These are phyloP conservation scores for Penicillium roqueforti DNA, from an alignment of 495 filamentous ascomycete species.

Conservation along the genomic window DNA sequence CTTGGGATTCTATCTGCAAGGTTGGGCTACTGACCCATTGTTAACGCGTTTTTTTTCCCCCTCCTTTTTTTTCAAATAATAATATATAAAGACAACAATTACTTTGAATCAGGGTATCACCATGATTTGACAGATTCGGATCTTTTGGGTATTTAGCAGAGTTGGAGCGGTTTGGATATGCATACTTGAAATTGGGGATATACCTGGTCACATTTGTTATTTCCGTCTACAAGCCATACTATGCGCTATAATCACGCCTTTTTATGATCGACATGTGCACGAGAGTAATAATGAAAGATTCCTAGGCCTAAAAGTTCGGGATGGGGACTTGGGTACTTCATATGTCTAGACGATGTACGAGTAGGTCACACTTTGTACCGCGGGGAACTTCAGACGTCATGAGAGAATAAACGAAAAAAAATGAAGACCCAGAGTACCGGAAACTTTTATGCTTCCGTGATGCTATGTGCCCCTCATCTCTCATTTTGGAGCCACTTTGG, in stretches of 20 bases:
- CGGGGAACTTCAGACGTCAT: background rate
- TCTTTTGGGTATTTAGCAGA: background rate
- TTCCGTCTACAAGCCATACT: background rate
- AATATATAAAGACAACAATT: background rate
- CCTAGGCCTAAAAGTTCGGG: background rate
- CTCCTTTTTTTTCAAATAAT: too few species aligned
- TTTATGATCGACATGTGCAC: background rate
- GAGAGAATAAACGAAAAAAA: background rate
- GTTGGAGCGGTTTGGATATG: background rate
- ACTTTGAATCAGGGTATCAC: conserved; percentile 12
- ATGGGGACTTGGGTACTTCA: background rate
- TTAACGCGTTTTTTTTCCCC: background rate
- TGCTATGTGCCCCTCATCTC: conserved; percentile 4
- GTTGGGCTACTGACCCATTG: background rate
- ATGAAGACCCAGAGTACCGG: conserved; percentile 9
- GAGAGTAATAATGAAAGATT: background rate
- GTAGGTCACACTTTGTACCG: background rate
- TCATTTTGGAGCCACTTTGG: background rate
- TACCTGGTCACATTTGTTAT: background rate
- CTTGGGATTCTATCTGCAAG: background rate
- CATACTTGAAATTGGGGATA: background rate
- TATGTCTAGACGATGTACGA: too few species aligned
- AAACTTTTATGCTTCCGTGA: conserved; percentile 9
- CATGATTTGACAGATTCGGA: too few species aligned
- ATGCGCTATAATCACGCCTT: background rate